Evolutionary conservation across 148 eudicot species (phyloP), one percentile per base, ranked within the genome.

Genomic region (Rhododendron henanense): DNA sequence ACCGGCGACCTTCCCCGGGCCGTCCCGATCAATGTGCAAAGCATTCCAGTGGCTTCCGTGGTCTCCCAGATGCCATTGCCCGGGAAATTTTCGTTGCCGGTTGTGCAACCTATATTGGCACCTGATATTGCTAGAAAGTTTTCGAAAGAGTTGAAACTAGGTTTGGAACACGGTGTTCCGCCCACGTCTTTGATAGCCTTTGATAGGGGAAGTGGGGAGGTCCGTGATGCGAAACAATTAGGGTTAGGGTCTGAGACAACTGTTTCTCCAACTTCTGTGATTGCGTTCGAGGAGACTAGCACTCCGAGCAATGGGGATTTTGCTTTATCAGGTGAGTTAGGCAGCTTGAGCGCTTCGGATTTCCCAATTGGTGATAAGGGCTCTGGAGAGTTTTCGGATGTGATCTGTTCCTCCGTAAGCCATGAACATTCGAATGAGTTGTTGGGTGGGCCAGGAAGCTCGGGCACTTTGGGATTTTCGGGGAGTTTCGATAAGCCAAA

Each of bases 11-110:
- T 97, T 83, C 99, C 99, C n/a, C 90, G 93, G 84, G 99, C 98
- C 3, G 85, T 94, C 50, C 99, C 99, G 1, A 93, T 97, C 81
- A 89, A 93, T 85, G 93, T 95, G 33, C 91, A 90, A 63, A 90
- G 89, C 37, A 94, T 97, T 86, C 99, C 99, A 13, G 93, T 95
- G 74, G 99, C 99, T 44, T 87, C 96, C 8, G 92, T 92, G 83
- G 96, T 93, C 14, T 83, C 94, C 4, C 91, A 89, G 48, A 71
- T 71, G 74, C 85, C 89, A 0, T 90, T 85, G 25, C 33, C 93
- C 2, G 91, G 90, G 85, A 92, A 81, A 33, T 78, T 91, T 57
- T 81, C 91, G 7, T 80, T 97, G 85, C 99, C 99, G 5, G 90
- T 97, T n/a, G 93, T 93, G 6, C 96, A 94, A 44, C 99, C 99